A percentile compares a stretch with the other conserved stretches of the same genome.
These are phyloP conservation scores for Afroboletus lepidellus DNA, from an alignment of 1,284 basidiomycete genomes.

Conservation along the genomic window DNA sequence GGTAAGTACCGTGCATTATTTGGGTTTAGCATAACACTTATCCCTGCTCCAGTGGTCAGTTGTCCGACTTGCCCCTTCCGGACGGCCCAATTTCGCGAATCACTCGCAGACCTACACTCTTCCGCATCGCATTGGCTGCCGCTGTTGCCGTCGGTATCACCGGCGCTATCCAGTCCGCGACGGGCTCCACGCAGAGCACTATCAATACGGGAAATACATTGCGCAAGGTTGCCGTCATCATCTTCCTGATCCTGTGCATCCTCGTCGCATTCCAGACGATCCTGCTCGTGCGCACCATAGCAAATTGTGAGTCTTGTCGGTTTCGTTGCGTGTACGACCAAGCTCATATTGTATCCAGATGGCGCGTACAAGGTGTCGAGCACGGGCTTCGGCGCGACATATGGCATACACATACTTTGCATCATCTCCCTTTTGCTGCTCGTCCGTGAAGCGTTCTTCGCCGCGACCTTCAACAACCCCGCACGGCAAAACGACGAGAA, in stretches of 20 bases:
- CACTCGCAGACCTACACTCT: constrained; percentile 33
- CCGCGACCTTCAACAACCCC: constrained; percentile 34
- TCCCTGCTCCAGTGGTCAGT: constrained; percentile 13
- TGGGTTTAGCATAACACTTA: neutral
- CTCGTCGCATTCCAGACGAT: constrained; percentile 41
- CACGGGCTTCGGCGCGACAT: constrained; percentile 29
- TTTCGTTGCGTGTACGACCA: neutral
- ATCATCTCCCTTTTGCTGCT: constrained; percentile 41
- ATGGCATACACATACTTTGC: constrained; percentile 38
- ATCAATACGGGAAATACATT: constrained; percentile 26
- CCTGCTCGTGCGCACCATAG: constrained; percentile 29
- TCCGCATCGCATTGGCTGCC: constrained; percentile 34
- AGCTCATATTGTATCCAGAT: constrained; percentile 11
- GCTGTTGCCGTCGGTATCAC: constrained; percentile 42
- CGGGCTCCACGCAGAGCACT: constrained; percentile 9
- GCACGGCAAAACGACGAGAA: constrained; percentile 39
- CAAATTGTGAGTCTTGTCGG: constrained; percentile 12
- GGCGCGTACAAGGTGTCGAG: constrained; percentile 22
- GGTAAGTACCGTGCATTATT: constrained; percentile 19
- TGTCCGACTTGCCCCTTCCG: constrained; percentile 24
- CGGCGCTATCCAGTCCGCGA: constrained; percentile 29
- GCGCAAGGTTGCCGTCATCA: constrained; percentile 37
- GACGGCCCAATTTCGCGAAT: constrained; percentile 31
- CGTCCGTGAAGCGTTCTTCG: constrained; percentile 41
- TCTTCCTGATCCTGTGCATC: constrained; percentile 47